Percentiles rank a stretch among this genome's conserved stretches.
Evolutionary conservation across 306 rosid genomes (phyloP).

Genomic region (Sindora glabra): DNA sequence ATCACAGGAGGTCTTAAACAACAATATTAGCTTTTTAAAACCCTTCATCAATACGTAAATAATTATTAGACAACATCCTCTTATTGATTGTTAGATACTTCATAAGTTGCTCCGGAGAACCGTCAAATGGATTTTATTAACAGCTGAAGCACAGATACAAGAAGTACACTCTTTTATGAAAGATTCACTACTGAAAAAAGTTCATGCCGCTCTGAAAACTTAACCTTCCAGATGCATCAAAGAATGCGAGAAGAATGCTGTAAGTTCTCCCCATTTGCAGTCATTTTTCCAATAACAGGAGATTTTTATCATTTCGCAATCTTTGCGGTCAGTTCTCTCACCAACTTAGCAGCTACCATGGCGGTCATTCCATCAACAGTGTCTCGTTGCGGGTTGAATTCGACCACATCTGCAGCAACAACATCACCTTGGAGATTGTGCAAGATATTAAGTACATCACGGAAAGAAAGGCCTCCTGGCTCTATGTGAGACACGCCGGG

Average conservation of each 20-base stretch:
- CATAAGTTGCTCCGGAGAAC: too few species aligned
- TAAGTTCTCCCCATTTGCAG: too few species aligned
- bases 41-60: too few species aligned
- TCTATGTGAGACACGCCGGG: constrained; percentile 98
- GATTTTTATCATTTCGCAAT: constrained; percentile 48
- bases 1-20: too few species aligned
- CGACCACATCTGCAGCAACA: constrained; percentile 86
- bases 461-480: constrained; percentile 94
- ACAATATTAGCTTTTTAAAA: too few species aligned
- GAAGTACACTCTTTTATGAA: background rate
- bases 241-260: background rate
- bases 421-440: constrained; percentile 84
- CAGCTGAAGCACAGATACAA: background rate
- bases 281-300: too few species aligned
- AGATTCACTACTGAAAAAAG: background rate
- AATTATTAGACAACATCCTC: too few species aligned
- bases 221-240: background rate
- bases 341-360: constrained; percentile 97
- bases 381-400: constrained; percentile 90
- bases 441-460: constrained; percentile 79
- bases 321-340: constrained; percentile 82
- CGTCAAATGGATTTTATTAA: too few species aligned
- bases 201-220: background rate
- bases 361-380: constrained; percentile 97
- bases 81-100: too few species aligned